Evolutionary conservation across 768 basidiomycete genomes (phyloP), one percentile per base, ranked within the genome.

Genomic region (Trametes gibbosa): DNA sequence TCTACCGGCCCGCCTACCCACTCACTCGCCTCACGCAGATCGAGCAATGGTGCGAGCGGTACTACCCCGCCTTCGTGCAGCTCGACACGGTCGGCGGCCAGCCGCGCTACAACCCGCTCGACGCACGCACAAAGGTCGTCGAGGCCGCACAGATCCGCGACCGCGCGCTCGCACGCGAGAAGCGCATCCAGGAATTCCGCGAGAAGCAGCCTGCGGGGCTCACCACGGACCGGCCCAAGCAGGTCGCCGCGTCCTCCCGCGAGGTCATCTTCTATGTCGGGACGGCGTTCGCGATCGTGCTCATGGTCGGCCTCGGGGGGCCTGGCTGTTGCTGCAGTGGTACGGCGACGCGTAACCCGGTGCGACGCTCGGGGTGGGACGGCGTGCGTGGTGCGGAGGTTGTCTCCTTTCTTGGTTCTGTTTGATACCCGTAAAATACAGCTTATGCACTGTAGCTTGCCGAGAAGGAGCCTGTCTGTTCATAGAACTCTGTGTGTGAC

Each of bases 21-120:
- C 46, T 16, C n/a, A n/a, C n/a, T n/a, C n/a, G n/a, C n/a, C n/a
- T n/a, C 27, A 7, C 49, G 19, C 66, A 87, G 92, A 92, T 98
- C 71, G 95, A 98, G 66, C 84, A 87, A 74, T 98, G 96, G 96
- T 85, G 78, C 57, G 96, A 98, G 73, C 89, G 87, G 65, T 81
- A 95, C 72, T 99, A 92, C 76, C 96, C 96, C 2, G 92, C 94
- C 2, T 97, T 96, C 77, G 83, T 99, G 43, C 70, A 72, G 5
- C 63, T 82, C 65, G 41, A 65, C 43, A 21, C 49, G 17, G 35
- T 58, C 58, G 37, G 43, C 10, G 60, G 59, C 19, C 46, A 46
- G 17, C 39, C 46, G 37, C 64, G 72, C 2, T 77, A 83, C 62
- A 74, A 87, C 69, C 67, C 76, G 2, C 45, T 66, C 24, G 89